Percentiles rank a stretch among this genome's conserved stretches.
Conservation (phyloP, 2,329 filamentous ascomycete genomes). For the Alternaria postmessia region DNA sequence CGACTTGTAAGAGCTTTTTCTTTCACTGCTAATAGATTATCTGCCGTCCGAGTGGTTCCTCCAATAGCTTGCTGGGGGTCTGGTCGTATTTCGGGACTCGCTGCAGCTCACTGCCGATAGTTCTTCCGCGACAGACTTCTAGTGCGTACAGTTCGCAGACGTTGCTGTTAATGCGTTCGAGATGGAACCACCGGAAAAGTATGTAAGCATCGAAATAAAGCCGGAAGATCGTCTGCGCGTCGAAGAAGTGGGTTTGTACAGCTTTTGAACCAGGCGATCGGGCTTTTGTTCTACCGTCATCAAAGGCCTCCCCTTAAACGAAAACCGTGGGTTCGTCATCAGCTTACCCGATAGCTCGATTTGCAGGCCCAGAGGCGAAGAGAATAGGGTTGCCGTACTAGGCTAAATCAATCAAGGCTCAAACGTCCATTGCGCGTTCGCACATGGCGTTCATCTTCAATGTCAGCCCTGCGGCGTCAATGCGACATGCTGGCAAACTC, state of each 20-base stretch:
- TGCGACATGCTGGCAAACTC: not conserved
- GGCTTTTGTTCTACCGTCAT: not conserved
- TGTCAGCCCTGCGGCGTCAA: not conserved
- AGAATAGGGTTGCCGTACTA: not conserved
- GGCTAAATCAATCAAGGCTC: not conserved
- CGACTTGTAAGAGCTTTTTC: not conserved
- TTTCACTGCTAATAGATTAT: not conserved
- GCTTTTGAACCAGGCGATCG: not conserved
- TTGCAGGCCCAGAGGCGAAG: not conserved
- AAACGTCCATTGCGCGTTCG: not conserved
- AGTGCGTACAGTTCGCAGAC: not conserved
- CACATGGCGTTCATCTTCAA: not conserved
- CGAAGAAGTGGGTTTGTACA: not conserved
- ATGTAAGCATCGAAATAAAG: constrained; percentile 19
- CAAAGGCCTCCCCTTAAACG: not conserved
- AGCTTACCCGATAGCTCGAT: not conserved
- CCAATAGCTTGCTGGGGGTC: not conserved
- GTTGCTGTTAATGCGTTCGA: not conserved
- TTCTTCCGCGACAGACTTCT: not conserved
- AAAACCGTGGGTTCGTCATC: not conserved
- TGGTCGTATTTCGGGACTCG: not conserved
- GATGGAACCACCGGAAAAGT: not conserved
- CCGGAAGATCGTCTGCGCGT: constrained; percentile 5
- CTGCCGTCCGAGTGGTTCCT: not conserved
- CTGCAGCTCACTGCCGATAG: constrained; percentile 1